phyloP scores from a whole-genome alignment of 345 rosid species.

The Hevea brasiliensis region DNA sequence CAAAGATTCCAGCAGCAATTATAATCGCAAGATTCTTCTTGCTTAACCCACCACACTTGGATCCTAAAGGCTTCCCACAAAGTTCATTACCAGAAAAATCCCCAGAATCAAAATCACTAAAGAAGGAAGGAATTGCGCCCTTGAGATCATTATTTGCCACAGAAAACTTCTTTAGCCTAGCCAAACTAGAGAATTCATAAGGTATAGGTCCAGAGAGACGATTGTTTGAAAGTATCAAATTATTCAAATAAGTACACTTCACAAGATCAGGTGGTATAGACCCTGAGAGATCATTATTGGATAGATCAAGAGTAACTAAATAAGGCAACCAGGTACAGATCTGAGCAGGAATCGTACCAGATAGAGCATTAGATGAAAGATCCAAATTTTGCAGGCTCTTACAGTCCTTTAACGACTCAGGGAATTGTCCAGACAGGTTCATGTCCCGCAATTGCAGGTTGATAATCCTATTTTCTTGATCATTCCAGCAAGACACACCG shows the following conservation, averaged over 20 bases:
- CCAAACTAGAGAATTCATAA: conserved; percentile 38
- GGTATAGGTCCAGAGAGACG: conserved; percentile 72
- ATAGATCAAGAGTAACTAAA: conserved; percentile 64
- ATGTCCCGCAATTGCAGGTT: conserved; percentile 54
- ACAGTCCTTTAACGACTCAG: conserved; percentile 63
- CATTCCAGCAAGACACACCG: conserved; percentile 94
- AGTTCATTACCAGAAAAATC: conserved; percentile 78
- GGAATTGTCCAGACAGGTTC: conserved; percentile 62
- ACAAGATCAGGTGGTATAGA: conserved; percentile 64
- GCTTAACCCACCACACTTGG: conserved; percentile 68
- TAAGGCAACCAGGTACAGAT: conserved; percentile 82
- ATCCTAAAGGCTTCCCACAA: conserved; percentile 68
- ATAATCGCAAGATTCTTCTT: conserved; percentile 77
- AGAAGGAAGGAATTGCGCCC: conserved; percentile 59
- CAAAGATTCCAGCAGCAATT: conserved; percentile 79
- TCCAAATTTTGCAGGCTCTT: conserved; percentile 60
- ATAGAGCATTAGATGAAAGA: conserved; percentile 62
- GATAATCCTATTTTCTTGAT: conserved; percentile 61
- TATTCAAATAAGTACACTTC: conserved; percentile 59
- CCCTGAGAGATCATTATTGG: conserved; percentile 60
- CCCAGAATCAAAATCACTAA: conserved; percentile 31
- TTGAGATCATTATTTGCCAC: conserved; percentile 63
- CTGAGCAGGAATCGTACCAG: conserved; percentile 66
- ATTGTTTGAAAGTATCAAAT: conserved; percentile 54
- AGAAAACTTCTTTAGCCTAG: conserved; percentile 56